Conservation (phyloP, 352 stramenopile species). For the Elongisporangium senticosum region DNA sequence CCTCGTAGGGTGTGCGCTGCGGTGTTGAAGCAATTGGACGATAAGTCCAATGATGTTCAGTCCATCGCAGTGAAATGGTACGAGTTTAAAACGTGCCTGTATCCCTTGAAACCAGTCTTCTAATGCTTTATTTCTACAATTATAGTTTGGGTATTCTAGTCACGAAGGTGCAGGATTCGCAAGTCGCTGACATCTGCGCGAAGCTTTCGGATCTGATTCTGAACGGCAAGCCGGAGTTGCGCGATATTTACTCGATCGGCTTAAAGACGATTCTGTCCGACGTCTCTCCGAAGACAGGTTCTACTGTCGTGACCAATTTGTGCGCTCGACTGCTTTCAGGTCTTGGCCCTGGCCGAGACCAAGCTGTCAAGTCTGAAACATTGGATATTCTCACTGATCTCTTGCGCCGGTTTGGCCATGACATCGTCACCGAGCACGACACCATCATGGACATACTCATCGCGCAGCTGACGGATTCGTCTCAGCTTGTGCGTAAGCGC, state of each 20-base stretch:
- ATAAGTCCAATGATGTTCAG: slow-evolving; percentile 99
- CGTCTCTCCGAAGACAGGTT: slow-evolving; percentile 89
- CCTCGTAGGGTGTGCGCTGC: slow-evolving; percentile 88
- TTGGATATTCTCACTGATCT: slow-evolving; percentile 97
- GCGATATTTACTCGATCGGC: slow-evolving; percentile 99
- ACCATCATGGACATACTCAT: slow-evolving; percentile 88
- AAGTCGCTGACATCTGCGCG: slow-evolving; percentile 96
- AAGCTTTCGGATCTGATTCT: slow-evolving; percentile 96
- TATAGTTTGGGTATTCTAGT: slow-evolving; percentile 91
- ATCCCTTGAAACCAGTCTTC: background rate
- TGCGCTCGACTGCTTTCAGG: slow-evolving; percentile 63
- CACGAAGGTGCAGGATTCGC: slow-evolving; percentile 93
- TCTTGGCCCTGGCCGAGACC: slow-evolving; percentile 62
- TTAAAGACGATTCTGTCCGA: slow-evolving; percentile 96
- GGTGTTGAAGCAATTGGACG: slow-evolving; percentile 95
- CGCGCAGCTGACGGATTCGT: slow-evolving; percentile 72
- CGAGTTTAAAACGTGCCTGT: slow-evolving; percentile 1
- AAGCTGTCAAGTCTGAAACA: slow-evolving; percentile 89
- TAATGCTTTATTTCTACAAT: background rate
- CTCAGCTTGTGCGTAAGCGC: slow-evolving; percentile 93
- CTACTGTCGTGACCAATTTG: slow-evolving; percentile 69
- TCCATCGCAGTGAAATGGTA: slow-evolving; percentile 89
- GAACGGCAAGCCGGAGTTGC: slow-evolving; percentile 93
- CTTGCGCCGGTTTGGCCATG: slow-evolving; percentile 93
- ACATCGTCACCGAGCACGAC: slow-evolving; percentile 84